These are phyloP conservation scores for Micractinium sp. DNA, from an alignment of 139 green algal species.

Conservation along the genomic window DNA sequence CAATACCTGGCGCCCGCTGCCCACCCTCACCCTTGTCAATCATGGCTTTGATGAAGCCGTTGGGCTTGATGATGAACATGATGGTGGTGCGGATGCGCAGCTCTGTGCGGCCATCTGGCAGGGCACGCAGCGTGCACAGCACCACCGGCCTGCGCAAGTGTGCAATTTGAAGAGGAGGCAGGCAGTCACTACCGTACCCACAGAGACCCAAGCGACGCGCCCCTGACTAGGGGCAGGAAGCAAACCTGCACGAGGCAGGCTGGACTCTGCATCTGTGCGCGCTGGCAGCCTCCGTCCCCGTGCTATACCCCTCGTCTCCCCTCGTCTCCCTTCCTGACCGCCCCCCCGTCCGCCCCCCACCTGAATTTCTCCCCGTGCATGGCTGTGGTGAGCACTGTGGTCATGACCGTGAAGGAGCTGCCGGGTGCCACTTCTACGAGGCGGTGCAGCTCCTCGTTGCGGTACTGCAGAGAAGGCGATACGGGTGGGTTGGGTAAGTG, in stretches of 20 bases:
- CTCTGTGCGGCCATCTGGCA: not conserved
- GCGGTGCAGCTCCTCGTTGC: slow-evolving; percentile 49
- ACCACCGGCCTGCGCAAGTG: slow-evolving; percentile 5
- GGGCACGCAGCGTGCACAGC: slow-evolving; percentile 7
- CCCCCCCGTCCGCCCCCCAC: not conserved
- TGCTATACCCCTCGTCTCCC: too few relatives aligned
- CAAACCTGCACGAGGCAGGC: too few relatives aligned
- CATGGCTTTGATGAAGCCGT: slow-evolving; percentile 52
- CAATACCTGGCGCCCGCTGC: not conserved
- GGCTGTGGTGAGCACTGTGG: slow-evolving; percentile 50
- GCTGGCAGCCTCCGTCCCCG: too few relatives aligned
- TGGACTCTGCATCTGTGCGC: too few relatives aligned
- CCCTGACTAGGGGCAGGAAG: too few relatives aligned
- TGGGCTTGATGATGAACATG: slow-evolving; percentile 48
- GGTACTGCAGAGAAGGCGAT: slow-evolving; percentile 37
- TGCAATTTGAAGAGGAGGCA: too few relatives aligned
- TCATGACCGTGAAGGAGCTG: slow-evolving; percentile 37
- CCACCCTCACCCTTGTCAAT: slow-evolving; percentile 40
- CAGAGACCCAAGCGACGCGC: too few relatives aligned
- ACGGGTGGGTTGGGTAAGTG: too few relatives aligned
- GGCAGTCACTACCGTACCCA: too few relatives aligned
- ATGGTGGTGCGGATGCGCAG: slow-evolving; percentile 29
- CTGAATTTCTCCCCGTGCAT: slow-evolving; percentile 64
- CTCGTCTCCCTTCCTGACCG: too few relatives aligned
- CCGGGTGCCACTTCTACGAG: slow-evolving; percentile 30